Base-by-base conservation (phyloP, 371 early-diverging fungal genomes). In the Mortierella sp. region DNA sequence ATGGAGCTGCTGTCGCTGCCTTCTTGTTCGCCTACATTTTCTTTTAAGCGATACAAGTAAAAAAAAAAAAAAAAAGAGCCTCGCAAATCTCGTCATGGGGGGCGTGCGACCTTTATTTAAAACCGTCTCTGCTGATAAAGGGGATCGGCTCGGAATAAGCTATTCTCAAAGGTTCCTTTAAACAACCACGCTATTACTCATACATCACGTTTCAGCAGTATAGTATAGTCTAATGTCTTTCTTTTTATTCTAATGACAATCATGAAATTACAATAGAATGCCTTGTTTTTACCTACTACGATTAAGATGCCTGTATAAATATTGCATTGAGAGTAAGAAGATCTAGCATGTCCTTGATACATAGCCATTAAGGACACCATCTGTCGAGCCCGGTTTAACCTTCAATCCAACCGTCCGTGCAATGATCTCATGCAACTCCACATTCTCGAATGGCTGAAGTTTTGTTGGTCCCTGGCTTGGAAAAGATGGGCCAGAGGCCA, bases 401-500 rank as follows among this genome's bases (percentile, higher is more conserved):
- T 75, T 62, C 32, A 96, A 65, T 11, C 88, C 87, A 11, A 96
- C 84, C 7, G 95, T 79, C 38, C 87, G 77, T 4, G 91, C 74
- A 65, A 96, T 70, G 58, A 96, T 84, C 5, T 86, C 89, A 74
- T 95, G 95, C 13, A 96, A 77, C 75, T 96, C 94, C 0, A 92
- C 87, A 79, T 96, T 96, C 53, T 87, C 86, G 57, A 94, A 91
- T 1, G 92, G 87, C n/a, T 85, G 78, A n/a, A 87, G 32, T n/a
- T 85, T 75, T 5, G 28, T 45, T 5, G 10, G 43, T 36, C 60
- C 62, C 19, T 61, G 66, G n/a, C 58, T 64, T 1, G 82, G 82
- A 70, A 97, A 91, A 1, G 89, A 87, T 0, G 96, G 96, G 0
- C 97, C 97, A 24, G 81, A 75, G 4, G 96, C 97, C 70, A 96